Evolutionary conservation across 2,329 filamentous ascomycete genomes (phyloP), one percentile per base, ranked within the genome.

Genomic region (Sporothrix brasiliensis): DNA sequence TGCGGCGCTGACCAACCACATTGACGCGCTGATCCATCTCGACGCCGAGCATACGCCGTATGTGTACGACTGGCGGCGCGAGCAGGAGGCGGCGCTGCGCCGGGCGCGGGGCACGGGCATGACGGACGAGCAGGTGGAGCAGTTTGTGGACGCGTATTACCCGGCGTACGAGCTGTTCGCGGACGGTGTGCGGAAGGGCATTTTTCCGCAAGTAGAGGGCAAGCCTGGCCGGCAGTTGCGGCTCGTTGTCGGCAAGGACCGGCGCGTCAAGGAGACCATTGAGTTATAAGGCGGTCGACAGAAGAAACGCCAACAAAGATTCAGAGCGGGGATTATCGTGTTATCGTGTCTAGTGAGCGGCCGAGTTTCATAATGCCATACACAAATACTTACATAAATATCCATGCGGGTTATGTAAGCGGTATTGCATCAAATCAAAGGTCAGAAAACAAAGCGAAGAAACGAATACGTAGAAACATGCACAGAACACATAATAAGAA

Each of bases 31-130:
- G 69, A 80, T 88, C 56, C 86, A 89, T 74, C 79, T 88, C 73
- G 86, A 97, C 76, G 91, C 93, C 6, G 86, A 91, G 75, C 83
- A 95, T 74, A 84, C 88, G 4, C 83, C 84, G 67, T 94, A 89
- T 77, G 94, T 97, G 68, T 97, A 97, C 76, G 86, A 86, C 72
- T 97, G 94, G 94, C 88, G 93, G 16, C 82, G 89, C 75, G 84
- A 97, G 80, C 92, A 97, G 80, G 93, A 97, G 80, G 85, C 86
- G 63, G 86, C 86, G 71, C 83, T 97, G 75, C 86, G 91, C 30
- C 82, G 82, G 9, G 80, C 84, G 27, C 91, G 86, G 74, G 92
- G 91, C 10, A 85, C 84, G 0, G 93, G 92, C 41, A 97, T 97
- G 94, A 91, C 88, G 1, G 89, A 92, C 74, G 90, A 92, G 70